These are phyloP conservation scores for Erigeron canadensis DNA, from an alignment of 129 eudicot species.

Conservation along the genomic window DNA sequence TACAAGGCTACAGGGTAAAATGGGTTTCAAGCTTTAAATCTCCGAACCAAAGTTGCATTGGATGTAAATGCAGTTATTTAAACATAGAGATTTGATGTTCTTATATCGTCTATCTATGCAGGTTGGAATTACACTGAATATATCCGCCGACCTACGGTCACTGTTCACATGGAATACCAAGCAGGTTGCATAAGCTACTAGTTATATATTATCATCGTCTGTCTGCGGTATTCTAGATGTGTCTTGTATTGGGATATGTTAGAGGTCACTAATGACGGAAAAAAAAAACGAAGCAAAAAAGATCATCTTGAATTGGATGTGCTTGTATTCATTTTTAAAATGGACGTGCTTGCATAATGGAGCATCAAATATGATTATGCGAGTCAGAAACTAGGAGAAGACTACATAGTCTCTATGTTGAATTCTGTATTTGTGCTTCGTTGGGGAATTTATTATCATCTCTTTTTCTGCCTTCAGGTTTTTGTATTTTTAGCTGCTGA, in stretches of 20 bases:
- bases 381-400: not conserved
- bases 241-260: not conserved
- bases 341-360: not conserved
- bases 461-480: constrained; percentile 52
- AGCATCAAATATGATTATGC: constrained; percentile 2
- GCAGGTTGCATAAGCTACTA: constrained; percentile 48
- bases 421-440: constrained; percentile 2
- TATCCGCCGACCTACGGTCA: constrained; percentile 81
- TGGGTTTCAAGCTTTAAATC: not conserved
- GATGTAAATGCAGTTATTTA: constrained; percentile 1
- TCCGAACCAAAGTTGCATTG: constrained; percentile 2
- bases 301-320: not conserved
- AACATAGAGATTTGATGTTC: constrained; percentile 3
- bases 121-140: constrained; percentile 78
- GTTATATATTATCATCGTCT: constrained; percentile 2
- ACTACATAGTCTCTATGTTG: not conserved
- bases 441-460: constrained; percentile 2
- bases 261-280: not conserved
- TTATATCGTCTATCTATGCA: constrained; percentile 34
- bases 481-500: constrained; percentile 98
- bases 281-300: not conserved
- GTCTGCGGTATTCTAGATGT: constrained; percentile 10
- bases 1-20: not conserved
- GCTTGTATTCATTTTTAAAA: not conserved
- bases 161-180: constrained; percentile 97